Percentiles rank a stretch among this genome's conserved stretches.
These are phyloP conservation scores for Cryptococcus deneoformans DNA, from an alignment of 1,284 basidiomycete species.

Conservation along the genomic window DNA sequence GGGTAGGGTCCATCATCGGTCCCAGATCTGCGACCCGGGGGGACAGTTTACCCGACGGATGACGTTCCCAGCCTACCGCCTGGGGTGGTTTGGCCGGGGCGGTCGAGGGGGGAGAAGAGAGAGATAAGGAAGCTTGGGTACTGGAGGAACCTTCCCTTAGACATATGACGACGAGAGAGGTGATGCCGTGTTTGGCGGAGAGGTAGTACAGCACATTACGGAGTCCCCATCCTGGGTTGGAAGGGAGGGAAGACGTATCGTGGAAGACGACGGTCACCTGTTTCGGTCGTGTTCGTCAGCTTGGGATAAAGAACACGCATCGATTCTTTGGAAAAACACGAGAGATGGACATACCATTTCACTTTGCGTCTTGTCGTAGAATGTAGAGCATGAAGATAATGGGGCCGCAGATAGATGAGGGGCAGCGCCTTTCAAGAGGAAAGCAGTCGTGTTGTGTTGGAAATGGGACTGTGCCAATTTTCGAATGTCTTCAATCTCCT, in stretches of 20 bases:
- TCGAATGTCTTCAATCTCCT: slow-evolving; percentile 25
- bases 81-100: slow-evolving; percentile 14
- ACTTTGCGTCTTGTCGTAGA: slow-evolving; percentile 57
- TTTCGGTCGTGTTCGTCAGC: too few species aligned
- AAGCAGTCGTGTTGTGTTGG: slow-evolving; percentile 1
- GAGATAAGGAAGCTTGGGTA: slow-evolving; percentile 13
- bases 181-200: slow-evolving; percentile 54
- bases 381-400: slow-evolving; percentile 58
- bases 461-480: slow-evolving; percentile 6
- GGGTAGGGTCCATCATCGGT: slow-evolving; percentile 89
- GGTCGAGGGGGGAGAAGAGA: background rate
- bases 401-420: slow-evolving; percentile 52
- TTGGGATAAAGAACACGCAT: too few species aligned
- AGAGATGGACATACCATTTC: slow-evolving; percentile 46
- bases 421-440: slow-evolving; percentile 21
- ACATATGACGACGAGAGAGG: slow-evolving; percentile 64
- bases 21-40: slow-evolving; percentile 88
- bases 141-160: slow-evolving; percentile 57
- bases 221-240: slow-evolving; percentile 89
- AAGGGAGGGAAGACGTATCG: slow-evolving; percentile 76
- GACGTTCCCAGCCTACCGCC: slow-evolving; percentile 96
- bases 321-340: too few species aligned
- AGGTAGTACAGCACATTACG: slow-evolving; percentile 88
- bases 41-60: slow-evolving; percentile 74
- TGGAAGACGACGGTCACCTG: slow-evolving; percentile 63